These are phyloP conservation scores for Dentipellis fragilis DNA, from an alignment of 768 basidiomycete genomes.

Conservation along the genomic window DNA sequence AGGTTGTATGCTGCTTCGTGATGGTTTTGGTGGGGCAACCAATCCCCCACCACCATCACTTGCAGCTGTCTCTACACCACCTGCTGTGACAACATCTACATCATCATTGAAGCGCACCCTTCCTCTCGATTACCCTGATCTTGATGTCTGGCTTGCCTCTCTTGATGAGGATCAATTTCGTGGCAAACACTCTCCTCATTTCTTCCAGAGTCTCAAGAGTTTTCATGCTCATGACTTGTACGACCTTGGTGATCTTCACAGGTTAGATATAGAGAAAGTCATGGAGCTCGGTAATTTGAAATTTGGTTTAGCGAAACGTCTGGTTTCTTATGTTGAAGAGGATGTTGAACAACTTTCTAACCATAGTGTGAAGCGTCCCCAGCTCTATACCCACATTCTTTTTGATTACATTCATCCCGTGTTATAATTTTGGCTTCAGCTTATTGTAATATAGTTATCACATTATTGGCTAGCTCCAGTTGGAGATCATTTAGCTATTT, in stretches of 20 bases:
- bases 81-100: too few species aligned
- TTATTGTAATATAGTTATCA: too few species aligned
- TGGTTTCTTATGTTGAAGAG: background rate
- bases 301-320: background rate
- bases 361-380: background rate
- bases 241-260: background rate
- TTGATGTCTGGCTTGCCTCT: background rate
- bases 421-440: too few species aligned
- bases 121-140: background rate
- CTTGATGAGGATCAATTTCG: background rate
- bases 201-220: background rate
- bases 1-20: too few species aligned
- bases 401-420: background rate
- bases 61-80: too few species aligned
- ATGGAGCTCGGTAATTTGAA: background rate
- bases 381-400: background rate
- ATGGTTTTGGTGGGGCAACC: too few species aligned
- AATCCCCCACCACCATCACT: too few species aligned
- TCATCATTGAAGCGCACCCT: too few species aligned
- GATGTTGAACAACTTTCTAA: background rate
- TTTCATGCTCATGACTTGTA: background rate
- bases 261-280: background rate
- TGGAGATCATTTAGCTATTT: too few species aligned
- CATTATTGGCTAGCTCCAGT: too few species aligned
- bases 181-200: background rate